These are phyloP conservation scores for Clonostachys rhizophaga DNA, from an alignment of 2,329 filamentous ascomycete species.

Conservation along the genomic window DNA sequence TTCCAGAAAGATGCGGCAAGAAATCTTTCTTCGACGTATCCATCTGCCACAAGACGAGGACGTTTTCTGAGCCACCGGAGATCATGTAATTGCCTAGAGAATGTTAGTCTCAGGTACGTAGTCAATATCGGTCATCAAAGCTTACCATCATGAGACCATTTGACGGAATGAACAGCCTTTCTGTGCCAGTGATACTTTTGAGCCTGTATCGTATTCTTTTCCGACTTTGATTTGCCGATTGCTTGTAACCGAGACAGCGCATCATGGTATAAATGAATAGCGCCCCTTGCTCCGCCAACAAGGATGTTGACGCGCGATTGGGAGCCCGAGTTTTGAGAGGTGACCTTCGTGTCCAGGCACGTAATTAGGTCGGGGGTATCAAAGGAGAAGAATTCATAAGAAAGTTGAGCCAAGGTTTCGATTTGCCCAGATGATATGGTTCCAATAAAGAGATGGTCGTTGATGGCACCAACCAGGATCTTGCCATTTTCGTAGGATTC, in stretches of 20 bases:
- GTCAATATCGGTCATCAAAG: background rate
- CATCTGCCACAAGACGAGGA: constrained; percentile 88
- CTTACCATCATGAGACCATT: constrained; percentile 87
- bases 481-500: constrained; percentile 48
- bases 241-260: constrained; percentile 54
- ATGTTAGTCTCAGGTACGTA: constrained; percentile 17
- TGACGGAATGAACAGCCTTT: constrained; percentile 74
- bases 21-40: constrained; percentile 79
- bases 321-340: constrained; percentile 11
- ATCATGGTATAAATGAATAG: constrained; percentile 79
- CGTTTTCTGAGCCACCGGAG: constrained; percentile 86
- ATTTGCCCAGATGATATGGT: constrained; percentile 12
- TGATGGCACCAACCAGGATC: constrained; percentile 41
- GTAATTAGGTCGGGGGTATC: constrained; percentile 60
- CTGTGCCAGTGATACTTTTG: constrained; percentile 89
- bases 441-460: constrained; percentile 29
- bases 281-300: constrained; percentile 71
- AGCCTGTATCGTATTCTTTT: constrained; percentile 46
- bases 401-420: constrained; percentile 16
- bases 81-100: constrained; percentile 80
- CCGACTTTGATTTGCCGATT: constrained; percentile 26
- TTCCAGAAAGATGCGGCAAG: constrained; percentile 84
- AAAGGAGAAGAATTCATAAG: constrained; percentile 54
- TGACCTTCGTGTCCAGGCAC: constrained; percentile 57
- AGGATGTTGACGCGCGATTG: constrained; percentile 62